A percentile compares a stretch with the other conserved stretches of the same genome.
Evolutionary conservation across 768 basidiomycete genomes (phyloP).

Genomic region (Agaricus subrufescens): DNA sequence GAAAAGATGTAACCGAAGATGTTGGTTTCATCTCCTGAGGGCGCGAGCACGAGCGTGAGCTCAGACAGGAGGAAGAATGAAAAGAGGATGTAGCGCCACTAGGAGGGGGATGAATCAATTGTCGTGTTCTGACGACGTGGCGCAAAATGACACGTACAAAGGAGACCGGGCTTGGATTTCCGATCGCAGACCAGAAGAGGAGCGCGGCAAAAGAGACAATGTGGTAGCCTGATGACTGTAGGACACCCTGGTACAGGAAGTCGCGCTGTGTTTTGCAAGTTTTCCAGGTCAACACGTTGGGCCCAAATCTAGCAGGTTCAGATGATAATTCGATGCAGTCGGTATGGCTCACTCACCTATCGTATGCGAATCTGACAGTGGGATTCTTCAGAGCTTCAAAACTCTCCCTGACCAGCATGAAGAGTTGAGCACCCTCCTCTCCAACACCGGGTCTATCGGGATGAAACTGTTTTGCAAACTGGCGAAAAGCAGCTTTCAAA

Average conservation of each 20-base stretch:
- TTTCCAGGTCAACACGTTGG: constrained; percentile 64
- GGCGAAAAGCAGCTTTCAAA: constrained; percentile 69
- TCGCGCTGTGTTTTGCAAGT: constrained; percentile 63
- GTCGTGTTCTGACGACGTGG: constrained; percentile 11
- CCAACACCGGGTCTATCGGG: constrained; percentile 70
- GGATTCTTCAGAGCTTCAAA: constrained; percentile 81
- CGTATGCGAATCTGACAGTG: constrained; percentile 77
- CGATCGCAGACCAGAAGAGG: constrained; percentile 58
- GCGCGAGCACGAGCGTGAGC: constrained; percentile 59
- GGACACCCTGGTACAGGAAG: constrained; percentile 61
- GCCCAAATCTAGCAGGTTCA: constrained; percentile 57
- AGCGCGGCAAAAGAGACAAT: constrained; percentile 53
- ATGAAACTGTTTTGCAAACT: constrained; percentile 70
- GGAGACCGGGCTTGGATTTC: constrained; percentile 52
- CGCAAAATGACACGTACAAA: constrained; percentile 48
- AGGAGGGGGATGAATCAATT: background rate
- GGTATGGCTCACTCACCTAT: constrained; percentile 47
- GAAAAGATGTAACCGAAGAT: constrained; percentile 57
- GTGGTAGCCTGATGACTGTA: constrained; percentile 62
- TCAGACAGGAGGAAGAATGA: constrained; percentile 57
- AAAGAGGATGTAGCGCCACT: constrained; percentile 85
- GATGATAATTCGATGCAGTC: background rate
- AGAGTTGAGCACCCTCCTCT: constrained; percentile 51
- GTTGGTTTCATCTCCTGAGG: constrained; percentile 34
- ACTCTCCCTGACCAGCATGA: constrained; percentile 67